phyloP scores from a whole-genome alignment of 768 basidiomycete species.

The Russula emetica region DNA sequence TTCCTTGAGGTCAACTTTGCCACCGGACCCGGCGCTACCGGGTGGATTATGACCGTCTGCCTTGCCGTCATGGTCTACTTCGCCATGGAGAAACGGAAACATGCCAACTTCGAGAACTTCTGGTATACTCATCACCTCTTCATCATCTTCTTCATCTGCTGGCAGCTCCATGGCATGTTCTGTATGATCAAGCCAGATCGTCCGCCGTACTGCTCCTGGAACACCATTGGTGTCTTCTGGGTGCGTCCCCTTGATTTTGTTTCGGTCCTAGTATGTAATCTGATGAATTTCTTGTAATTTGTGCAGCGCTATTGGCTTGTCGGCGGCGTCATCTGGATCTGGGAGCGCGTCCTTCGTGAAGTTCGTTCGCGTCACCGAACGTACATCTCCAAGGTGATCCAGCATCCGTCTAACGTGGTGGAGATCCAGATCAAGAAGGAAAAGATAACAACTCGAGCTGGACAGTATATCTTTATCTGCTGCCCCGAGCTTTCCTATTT shows the following conservation, averaged over 20 bases:
- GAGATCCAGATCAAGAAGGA: constrained; percentile 99
- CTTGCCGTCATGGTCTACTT: constrained; percentile 82
- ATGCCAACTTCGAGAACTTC: constrained; percentile 80
- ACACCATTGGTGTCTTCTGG: constrained; percentile 93
- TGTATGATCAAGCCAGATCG: constrained; percentile 94
- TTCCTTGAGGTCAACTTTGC: constrained; percentile 77
- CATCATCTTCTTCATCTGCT: constrained; percentile 86
- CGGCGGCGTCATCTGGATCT: constrained; percentile 81
- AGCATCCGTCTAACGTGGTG: constrained; percentile 91
- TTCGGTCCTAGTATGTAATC: neutral
- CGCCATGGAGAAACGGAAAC: constrained; percentile 74
- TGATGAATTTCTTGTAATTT: constrained; percentile 18
- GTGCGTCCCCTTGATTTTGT: constrained; percentile 41
- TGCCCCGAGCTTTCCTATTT: constrained; percentile 92
- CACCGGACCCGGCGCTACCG: constrained; percentile 77
- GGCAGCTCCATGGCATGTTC: constrained; percentile 97
- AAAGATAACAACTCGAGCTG: constrained; percentile 73
- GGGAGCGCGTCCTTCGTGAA: constrained; percentile 88
- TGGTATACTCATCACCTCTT: constrained; percentile 90
- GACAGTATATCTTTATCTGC: constrained; percentile 89
- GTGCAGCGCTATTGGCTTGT: constrained; percentile 82
- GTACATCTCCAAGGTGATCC: constrained; percentile 90
- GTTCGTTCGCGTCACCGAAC: constrained; percentile 86
- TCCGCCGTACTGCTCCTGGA: constrained; percentile 80
- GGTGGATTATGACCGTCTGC: constrained; percentile 80